Evolutionary conservation across 2,329 filamentous ascomycete genomes (phyloP).

Genomic region (Diaporthe ilicicola): DNA sequence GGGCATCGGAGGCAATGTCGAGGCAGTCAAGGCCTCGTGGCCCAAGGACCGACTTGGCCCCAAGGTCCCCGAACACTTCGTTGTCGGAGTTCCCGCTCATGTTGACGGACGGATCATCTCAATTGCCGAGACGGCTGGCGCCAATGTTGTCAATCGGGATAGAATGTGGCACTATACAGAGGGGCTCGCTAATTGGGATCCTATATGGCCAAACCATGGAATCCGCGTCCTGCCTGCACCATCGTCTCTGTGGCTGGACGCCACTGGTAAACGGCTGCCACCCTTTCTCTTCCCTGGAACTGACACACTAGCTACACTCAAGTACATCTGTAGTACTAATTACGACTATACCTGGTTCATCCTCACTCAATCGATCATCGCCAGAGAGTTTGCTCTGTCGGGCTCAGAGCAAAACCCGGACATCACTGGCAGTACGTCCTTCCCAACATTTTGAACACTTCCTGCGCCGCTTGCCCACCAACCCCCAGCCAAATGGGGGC

Average conservation of each 20-base stretch:
- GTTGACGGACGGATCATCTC: constrained; percentile 72
- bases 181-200: constrained; percentile 68
- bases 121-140: constrained; percentile 62
- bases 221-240: constrained; percentile 69
- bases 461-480: no score
- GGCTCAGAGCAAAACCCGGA: constrained; percentile 72
- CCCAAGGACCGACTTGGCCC: constrained; percentile 65
- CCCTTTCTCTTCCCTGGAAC: constrained; percentile 64
- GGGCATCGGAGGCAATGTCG: constrained; percentile 69
- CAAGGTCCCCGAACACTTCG: constrained; percentile 63
- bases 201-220: constrained; percentile 69
- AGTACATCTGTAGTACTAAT: constrained; percentile 67
- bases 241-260: constrained; percentile 70
- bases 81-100: constrained; percentile 68
- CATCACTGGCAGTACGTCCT: constrained; percentile 53
- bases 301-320: constrained; percentile 66
- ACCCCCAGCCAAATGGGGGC: no score
- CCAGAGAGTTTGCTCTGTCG: constrained; percentile 68
- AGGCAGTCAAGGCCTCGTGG: constrained; percentile 66
- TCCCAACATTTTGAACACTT: no score
- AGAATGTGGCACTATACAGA: constrained; percentile 75
- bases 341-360: constrained; percentile 73
- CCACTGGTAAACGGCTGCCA: constrained; percentile 65
- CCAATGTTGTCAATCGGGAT: constrained; percentile 66
- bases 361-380: constrained; percentile 65